Base-by-base conservation (phyloP, 1,284 basidiomycete species). In the Boletus hoseneyae region DNA sequence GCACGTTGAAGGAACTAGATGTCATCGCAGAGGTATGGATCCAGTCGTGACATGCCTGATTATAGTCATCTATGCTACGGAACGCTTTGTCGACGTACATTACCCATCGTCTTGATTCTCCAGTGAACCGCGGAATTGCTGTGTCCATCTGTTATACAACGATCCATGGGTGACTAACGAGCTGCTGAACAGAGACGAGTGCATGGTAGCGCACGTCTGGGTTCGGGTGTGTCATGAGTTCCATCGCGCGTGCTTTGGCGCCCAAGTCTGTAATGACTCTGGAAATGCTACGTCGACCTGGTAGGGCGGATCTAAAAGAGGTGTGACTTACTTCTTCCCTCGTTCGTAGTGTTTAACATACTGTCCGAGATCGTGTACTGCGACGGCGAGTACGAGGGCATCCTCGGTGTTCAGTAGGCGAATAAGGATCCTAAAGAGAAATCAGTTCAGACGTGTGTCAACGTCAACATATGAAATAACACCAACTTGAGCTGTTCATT, bases 161-260 rank as follows among this genome's bases (percentile, higher is more conserved):
- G 36, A 76, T 61, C 88, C 89, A 91, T 12, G 88, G 85, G 57
- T 90, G 87, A 64, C 87, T 90, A 55, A 91, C 83, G 18, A 91
- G 80, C 48, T 82, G 80, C 58, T 90, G 88, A 13, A 93, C 91
- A 3, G 89, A 85, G 16, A 96, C 74, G 39, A 98, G 74, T 5
- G 95, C 92, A 54, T 87, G 84, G 74, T 97, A 98, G 59, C 93
- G 83, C 49, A 98, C 93, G 63, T 98, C 89, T 23, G 89, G 73
- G 68, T 96, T 85, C 30, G 81, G 73, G 68, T 97, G 90, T 4
- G 85, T 83, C 90, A 99, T 95, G 50, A 99, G 78, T 61, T 96
- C 87, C 93, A 99, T 97, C 12, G 95, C 90, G 21, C 86, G 80
- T 7, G 83, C 84, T 73, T 99, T 99, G 11, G 84, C 96, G 27